Conservation (phyloP, 1,139 yeast genomes). For the Kurtzmaniella natalensis region DNA sequence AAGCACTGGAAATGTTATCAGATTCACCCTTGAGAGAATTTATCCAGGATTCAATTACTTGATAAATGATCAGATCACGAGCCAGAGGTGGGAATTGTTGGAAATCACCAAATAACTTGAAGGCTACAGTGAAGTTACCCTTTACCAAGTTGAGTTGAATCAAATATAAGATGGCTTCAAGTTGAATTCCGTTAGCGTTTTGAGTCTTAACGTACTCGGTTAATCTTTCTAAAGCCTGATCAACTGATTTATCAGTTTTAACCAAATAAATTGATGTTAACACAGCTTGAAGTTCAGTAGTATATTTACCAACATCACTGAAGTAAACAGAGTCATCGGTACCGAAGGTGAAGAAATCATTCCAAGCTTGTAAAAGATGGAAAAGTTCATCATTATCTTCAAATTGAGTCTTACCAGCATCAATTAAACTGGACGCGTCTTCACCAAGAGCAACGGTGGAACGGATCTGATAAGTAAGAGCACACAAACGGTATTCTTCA, state of each 20-base stretch:
- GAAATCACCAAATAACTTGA: slow-evolving; percentile 30
- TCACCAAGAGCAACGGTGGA: slow-evolving; percentile 35
- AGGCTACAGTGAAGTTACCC: slow-evolving; percentile 36
- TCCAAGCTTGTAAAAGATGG: slow-evolving; percentile 39
- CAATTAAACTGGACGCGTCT: slow-evolving; percentile 41
- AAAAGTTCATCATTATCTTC: slow-evolving; percentile 36
- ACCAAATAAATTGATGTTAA: slow-evolving; percentile 42
- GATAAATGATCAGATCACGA: slow-evolving; percentile 64
- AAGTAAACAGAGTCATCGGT: slow-evolving; percentile 33
- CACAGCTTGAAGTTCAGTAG: slow-evolving; percentile 39
- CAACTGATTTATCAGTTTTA: slow-evolving; percentile 33
- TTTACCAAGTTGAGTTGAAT: slow-evolving; percentile 39
- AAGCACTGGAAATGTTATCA: slow-evolving; percentile 54
- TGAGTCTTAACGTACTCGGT: slow-evolving; percentile 19
- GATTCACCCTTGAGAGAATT: slow-evolving; percentile 53
- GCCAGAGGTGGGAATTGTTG: slow-evolving; percentile 42
- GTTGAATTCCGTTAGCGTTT: slow-evolving; percentile 21
- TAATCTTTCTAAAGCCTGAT: slow-evolving; percentile 35
- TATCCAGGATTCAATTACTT: slow-evolving; percentile 66
- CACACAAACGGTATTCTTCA: slow-evolving; percentile 33
- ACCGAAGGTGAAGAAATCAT: slow-evolving; percentile 41
- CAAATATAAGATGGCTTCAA: slow-evolving; percentile 43
- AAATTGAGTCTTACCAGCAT: slow-evolving; percentile 30
- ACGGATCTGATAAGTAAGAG: slow-evolving; percentile 40
- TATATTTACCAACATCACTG: slow-evolving; percentile 32